These are phyloP conservation scores for Holtermannia corniformis DNA, from an alignment of 768 basidiomycete genomes.

Conservation along the genomic window DNA sequence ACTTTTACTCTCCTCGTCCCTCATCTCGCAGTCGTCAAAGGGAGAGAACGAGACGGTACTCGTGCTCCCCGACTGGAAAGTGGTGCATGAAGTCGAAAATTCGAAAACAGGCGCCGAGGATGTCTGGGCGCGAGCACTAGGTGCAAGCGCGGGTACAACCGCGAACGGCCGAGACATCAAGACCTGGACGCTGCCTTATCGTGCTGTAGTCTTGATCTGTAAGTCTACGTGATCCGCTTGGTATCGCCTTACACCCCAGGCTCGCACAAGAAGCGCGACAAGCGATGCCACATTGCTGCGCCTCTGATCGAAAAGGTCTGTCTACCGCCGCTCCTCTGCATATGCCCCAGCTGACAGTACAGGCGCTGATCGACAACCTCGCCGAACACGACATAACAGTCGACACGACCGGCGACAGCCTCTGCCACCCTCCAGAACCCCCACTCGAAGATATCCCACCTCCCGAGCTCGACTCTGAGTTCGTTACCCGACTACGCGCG, in stretches of 20 bases:
- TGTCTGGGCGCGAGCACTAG: conserved; percentile 58
- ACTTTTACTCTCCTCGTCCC: conserved; percentile 79
- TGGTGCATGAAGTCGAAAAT: conserved; percentile 62
- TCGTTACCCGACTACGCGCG: conserved; percentile 47
- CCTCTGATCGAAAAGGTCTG: conserved; percentile 46
- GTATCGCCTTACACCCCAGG: conserved; percentile 46
- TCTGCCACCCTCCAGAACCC: conserved; percentile 41
- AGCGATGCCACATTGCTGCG: conserved; percentile 79
- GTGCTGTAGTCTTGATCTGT: conserved; percentile 84
- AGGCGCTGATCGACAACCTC: conserved; percentile 48
- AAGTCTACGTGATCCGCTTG: conserved; percentile 35
- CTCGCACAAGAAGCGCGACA: conserved; percentile 87
- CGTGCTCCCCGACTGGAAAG: conserved; percentile 84
- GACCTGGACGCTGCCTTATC: conserved; percentile 78
- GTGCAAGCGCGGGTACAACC: conserved; percentile 44
- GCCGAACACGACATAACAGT: conserved; percentile 47
- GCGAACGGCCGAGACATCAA: conserved; percentile 46
- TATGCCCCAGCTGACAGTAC: no score
- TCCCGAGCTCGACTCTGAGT: conserved; percentile 52
- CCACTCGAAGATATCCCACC: conserved; percentile 55
- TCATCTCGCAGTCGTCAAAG: conserved; percentile 60
- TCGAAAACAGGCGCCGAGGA: conserved; percentile 57
- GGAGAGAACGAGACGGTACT: conserved; percentile 64
- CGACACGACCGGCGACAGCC: conserved; percentile 23
- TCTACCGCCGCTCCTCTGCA: no score